Base-by-base conservation (phyloP, 495 filamentous ascomycete species). In the Penicillium egyptiacum region DNA sequence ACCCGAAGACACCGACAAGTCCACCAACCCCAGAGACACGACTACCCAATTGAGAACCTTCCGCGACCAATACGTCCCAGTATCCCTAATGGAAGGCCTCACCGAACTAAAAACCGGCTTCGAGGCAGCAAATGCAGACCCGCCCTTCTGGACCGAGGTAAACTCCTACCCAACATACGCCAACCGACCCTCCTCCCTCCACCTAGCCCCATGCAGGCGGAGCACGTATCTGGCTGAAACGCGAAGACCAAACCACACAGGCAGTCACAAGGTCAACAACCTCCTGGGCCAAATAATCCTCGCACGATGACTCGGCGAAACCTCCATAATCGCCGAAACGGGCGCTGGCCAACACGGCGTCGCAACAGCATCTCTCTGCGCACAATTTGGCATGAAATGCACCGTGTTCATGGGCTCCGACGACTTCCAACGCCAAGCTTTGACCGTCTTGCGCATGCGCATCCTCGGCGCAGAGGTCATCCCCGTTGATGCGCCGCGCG, bases 261-360 rank as follows among this genome's bases (percentile, higher is more conserved):
- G 84, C 17, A 89, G 85, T 25, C 92, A 96, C 79, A 96, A 96
- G 79, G 96, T 96, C 75, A 96, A 97, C 76, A 96, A 96, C 62
- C 91, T 92, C 0, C 70, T 98, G 4, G 93, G 93, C 12, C 93
- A 97, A 67, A 83, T 93, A 35, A 82, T 98, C 0, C 75, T 98
- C 4, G 93, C 93, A 0, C 77, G 78, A 12, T 81, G 91, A 33
- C 72, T 98, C 40, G 92, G 92, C 4, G 97, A 98, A 78, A 96
- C 83, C 4, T 83, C 87, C 65, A 96, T 97, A 62, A 96, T 98
- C 60, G 92, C 93, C 41, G 93, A 97, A 71, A 96, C 93, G 8
- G 92, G 92, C 47, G 91, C 93, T 12, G 92, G 92, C 28, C 91
- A 96, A 67, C 92, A 98, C 72, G 93, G 92, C 74, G 91, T 98